These are phyloP conservation scores for Rhizopus arrhizus DNA, from an alignment of 371 early-diverging fungal species.

Conservation along the genomic window DNA sequence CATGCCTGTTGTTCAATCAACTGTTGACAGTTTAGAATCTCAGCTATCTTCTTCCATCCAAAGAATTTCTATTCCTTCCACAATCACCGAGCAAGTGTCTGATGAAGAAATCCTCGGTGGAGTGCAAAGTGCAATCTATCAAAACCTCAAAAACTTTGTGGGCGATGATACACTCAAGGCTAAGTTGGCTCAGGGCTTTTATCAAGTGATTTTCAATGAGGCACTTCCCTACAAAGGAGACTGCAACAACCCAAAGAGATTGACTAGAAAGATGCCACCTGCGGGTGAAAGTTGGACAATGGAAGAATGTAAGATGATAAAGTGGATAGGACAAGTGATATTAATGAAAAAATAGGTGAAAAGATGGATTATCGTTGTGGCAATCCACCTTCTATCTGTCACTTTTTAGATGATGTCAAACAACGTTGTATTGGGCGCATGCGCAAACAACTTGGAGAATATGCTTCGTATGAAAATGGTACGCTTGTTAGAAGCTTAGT, in stretches of 20 bases:
- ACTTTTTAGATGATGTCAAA: slow-evolving; percentile 54
- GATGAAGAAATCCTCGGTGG: slow-evolving; percentile 38
- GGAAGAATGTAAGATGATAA: slow-evolving; percentile 51
- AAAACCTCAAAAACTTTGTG: slow-evolving; percentile 25
- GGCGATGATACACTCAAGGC: slow-evolving; percentile 22
- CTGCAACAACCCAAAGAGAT: slow-evolving; percentile 59
- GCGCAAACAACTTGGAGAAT: slow-evolving; percentile 35
- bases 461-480: slow-evolving; percentile 42
- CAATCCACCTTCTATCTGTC: slow-evolving; percentile 70
- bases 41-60: slow-evolving; percentile 34
- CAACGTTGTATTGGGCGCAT: slow-evolving; percentile 45
- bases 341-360: slow-evolving; percentile 25
- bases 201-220: slow-evolving; percentile 56
- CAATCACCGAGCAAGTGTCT: slow-evolving; percentile 33
- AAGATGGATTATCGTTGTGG: slow-evolving; percentile 70
- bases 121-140: slow-evolving; percentile 23
- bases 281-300: slow-evolving; percentile 57
- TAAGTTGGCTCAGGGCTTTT: slow-evolving; percentile 44
- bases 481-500: slow-evolving; percentile 36
- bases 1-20: slow-evolving; percentile 34
- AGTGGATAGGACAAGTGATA: too few species aligned
- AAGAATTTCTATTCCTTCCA: slow-evolving; percentile 30
- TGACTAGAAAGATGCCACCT: slow-evolving; percentile 57
- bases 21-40: slow-evolving; percentile 31
- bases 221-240: slow-evolving; percentile 65